Evolutionary conservation across 2,329 filamentous ascomycete genomes (phyloP).

Genomic region (Microcyclosporella mali): DNA sequence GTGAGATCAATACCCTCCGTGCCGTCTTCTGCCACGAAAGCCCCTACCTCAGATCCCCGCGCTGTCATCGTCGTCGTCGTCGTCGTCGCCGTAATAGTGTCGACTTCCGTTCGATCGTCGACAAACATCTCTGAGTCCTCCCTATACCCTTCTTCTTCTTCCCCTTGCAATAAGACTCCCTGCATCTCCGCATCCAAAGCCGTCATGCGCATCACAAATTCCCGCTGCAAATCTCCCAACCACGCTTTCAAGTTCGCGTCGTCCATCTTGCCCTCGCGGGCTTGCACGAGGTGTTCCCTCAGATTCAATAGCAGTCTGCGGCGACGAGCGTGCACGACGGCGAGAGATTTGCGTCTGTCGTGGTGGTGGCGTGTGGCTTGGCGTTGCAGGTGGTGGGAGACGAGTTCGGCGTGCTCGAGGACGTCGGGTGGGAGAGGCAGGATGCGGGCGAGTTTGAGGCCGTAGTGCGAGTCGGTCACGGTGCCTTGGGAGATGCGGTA

Average conservation of each 20-base stretch:
- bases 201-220: conserved; percentile 68
- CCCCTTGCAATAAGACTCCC: conserved; percentile 3
- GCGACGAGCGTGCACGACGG: conserved; percentile 54
- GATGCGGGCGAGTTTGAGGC: conserved; percentile 70
- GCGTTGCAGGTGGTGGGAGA: conserved; percentile 57
- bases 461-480: conserved; percentile 69
- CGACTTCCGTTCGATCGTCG: neutral
- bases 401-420: conserved; percentile 59
- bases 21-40: too few relatives aligned
- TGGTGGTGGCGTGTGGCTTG: conserved; percentile 46
- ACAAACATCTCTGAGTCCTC: neutral
- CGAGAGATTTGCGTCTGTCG: conserved; percentile 54
- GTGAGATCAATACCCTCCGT: too few relatives aligned
- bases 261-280: conserved; percentile 58
- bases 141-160: conserved; percentile 1
- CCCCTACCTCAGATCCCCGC: too few relatives aligned
- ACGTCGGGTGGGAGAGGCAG: conserved; percentile 65
- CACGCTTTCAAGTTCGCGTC: conserved; percentile 58
- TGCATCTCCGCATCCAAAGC: conserved; percentile 49
- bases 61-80: too few relatives aligned
- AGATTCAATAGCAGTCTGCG: conserved; percentile 69
- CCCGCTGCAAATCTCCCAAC: conserved; percentile 61
- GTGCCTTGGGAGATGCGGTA: conserved; percentile 74
- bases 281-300: conserved; percentile 65
- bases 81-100: neutral